Evolutionary conservation across 2,329 filamentous ascomycete species (phyloP).

Genomic region (Podosphaera aphanis): DNA sequence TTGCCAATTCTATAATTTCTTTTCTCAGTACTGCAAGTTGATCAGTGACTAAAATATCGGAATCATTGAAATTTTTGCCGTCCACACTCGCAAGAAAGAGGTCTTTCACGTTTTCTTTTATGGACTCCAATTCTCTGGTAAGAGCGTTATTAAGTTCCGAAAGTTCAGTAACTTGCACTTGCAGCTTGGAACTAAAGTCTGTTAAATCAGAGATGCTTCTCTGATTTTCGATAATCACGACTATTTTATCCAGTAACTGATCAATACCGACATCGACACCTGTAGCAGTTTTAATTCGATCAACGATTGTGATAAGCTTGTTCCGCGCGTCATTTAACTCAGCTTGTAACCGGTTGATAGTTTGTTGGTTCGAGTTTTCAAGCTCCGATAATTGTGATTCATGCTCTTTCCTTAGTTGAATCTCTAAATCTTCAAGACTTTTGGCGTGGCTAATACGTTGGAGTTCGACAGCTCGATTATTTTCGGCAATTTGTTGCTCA

Average conservation of each 20-base stretch:
- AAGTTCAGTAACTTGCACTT: constrained; percentile 30
- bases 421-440: constrained; percentile 25
- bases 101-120: constrained; percentile 29
- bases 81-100: constrained; percentile 26
- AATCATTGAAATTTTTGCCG: constrained; percentile 20
- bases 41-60: constrained; percentile 26
- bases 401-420: constrained; percentile 28
- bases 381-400: constrained; percentile 34
- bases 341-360: constrained; percentile 29
- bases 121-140: constrained; percentile 36
- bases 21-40: constrained; percentile 39
- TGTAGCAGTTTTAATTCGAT: constrained; percentile 35
- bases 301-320: constrained; percentile 39
- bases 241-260: constrained; percentile 38
- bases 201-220: constrained; percentile 35
- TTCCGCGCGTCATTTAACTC: constrained; percentile 43
- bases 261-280: constrained; percentile 43
- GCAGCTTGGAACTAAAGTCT: constrained; percentile 31
- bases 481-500: constrained; percentile 33
- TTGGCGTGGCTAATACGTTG: constrained; percentile 27
- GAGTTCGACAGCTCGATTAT: constrained; percentile 30
- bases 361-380: constrained; percentile 34
- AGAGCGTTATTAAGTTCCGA: constrained; percentile 33
- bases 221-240: constrained; percentile 31
- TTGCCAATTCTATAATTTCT: constrained; percentile 37